Evolutionary conservation across 345 rosid species (phyloP), one percentile per base, ranked within the genome.

Genomic region (Arabidopsis suecica): DNA sequence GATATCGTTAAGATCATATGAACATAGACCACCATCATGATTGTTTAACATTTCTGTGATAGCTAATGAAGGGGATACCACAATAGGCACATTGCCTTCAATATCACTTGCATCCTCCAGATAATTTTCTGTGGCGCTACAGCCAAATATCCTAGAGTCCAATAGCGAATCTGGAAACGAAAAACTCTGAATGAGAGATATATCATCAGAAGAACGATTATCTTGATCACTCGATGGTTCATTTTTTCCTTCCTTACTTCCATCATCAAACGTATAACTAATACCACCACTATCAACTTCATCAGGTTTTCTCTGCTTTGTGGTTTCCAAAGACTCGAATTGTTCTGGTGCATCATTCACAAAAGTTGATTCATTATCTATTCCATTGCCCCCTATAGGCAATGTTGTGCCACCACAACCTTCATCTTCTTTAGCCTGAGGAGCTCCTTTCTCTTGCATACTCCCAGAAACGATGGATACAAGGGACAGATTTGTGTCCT

Each of bases 51-150:
- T 28, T 47, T 56, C 63, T 33, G 61, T 11, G 16, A 70, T 23
- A 62, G 68, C 78, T 34, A 60, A 42, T 32, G 76, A 57, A 71
- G 79, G 55, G 22, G 84, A 75, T 45, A 34, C 74, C 48, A 63
- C 58, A 49, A 38, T 61, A 75, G 73, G 65, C 34, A 13, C 8
- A 72, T 59, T 75, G 65, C 78, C 79, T 58, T 80, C 84, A 59
- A 10, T 50, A 11, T 36, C 64, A 3, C 69, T 55, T 36, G 74
- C 63, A 44, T 54, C 72, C 79, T 65, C 78, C 80, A 61, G 41
- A 40, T 3, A 33, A 76, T 54, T 42, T 20, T 80, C 65, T 61
- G 78, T 2, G 25, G 69, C 48, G 45, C 63, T 44, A 61, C 71
- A 71, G 22, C 72, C 53, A 11, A 65, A 58, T 32, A 34, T 32